Evolutionary conservation across 192 early-diverging fungal genomes (phyloP).

Genomic region (Neocallimastix lanati): DNA sequence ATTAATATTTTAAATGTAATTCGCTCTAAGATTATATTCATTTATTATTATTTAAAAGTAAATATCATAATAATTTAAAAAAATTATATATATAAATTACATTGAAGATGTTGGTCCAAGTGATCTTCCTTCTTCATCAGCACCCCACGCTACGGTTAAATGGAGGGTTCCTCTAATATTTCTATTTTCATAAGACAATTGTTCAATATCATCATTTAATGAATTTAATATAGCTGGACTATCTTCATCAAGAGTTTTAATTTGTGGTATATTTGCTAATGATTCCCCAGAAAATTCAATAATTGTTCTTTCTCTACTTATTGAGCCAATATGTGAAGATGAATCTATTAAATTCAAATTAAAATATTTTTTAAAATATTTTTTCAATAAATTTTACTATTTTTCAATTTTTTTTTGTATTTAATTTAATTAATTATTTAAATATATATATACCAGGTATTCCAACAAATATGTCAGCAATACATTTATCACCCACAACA

Average conservation of each 20-base stretch:
- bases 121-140: conserved; percentile 12
- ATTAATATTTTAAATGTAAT: too few species aligned
- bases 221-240: background rate
- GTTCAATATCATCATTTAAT: background rate
- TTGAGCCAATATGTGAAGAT: background rate
- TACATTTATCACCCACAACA: conserved; percentile 4
- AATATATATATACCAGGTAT: conserved; percentile 9
- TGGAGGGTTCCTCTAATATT: conserved; percentile 13
- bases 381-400: too few species aligned
- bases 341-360: background rate
- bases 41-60: too few species aligned
- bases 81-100: conserved; percentile 5
- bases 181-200: background rate
- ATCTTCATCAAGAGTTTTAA: background rate
- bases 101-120: conserved; percentile 11
- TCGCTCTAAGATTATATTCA: too few species aligned
- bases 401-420: too few species aligned
- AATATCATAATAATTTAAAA: too few species aligned
- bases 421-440: too few species aligned
- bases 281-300: background rate
- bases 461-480: conserved; percentile 16
- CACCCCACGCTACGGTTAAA: conserved; percentile 18
- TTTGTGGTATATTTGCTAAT: background rate
- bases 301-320: background rate
- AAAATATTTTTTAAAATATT: too few species aligned